Evolutionary conservation across 2,329 filamentous ascomycete species (phyloP).

Genomic region (Pseudonectria buxi): DNA sequence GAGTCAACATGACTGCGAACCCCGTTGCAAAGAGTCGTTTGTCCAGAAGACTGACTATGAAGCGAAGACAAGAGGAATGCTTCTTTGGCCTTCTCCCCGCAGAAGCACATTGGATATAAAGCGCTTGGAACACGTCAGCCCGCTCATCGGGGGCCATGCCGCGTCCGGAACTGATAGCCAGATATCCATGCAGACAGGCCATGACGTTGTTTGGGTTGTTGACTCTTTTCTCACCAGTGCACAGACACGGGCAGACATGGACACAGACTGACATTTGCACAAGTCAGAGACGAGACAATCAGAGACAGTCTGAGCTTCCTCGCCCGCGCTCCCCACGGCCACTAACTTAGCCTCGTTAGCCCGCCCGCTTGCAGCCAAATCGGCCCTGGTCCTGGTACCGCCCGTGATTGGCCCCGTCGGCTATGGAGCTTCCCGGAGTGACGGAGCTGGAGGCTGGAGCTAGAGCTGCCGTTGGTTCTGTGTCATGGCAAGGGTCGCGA

Average conservation of each 20-base stretch:
- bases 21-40: too few relatives aligned
- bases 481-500: too few relatives aligned
- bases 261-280: too few relatives aligned
- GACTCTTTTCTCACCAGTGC: constrained; percentile 7
- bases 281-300: too few relatives aligned
- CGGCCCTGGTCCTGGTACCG: constrained; percentile 16
- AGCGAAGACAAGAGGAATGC: too few relatives aligned
- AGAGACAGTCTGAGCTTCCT: too few relatives aligned
- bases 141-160: constrained; percentile 9
- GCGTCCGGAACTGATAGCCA: constrained; percentile 12
- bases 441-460: constrained; percentile 11
- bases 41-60: too few relatives aligned
- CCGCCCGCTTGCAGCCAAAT: constrained; percentile 12
- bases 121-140: constrained; percentile 9
- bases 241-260: too few relatives aligned
- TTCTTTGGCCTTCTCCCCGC: too few relatives aligned
- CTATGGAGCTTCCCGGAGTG: constrained; percentile 23
- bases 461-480: too few relatives aligned
- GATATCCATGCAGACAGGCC: constrained; percentile 7
- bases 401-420: constrained; percentile 22
- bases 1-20: too few relatives aligned
- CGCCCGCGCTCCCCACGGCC: neutral
- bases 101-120: too few relatives aligned
- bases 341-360: constrained; percentile 10
- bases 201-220: constrained; percentile 10